Evolutionary conservation across 129 eudicot genomes (phyloP).

Genomic region (Tagetes patula): DNA sequence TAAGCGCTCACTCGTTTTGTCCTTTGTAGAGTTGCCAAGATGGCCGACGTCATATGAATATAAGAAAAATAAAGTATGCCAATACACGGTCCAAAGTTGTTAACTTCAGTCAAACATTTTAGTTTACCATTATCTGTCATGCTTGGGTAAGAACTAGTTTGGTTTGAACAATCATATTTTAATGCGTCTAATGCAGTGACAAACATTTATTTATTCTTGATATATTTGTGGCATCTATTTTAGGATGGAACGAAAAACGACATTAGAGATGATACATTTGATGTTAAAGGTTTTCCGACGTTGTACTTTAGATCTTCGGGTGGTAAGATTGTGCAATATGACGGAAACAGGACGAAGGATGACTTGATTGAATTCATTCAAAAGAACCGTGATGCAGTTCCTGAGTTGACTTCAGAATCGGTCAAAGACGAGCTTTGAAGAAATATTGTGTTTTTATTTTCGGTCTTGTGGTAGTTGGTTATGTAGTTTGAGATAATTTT

Average conservation of each 20-base stretch:
- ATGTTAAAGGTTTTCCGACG: conserved; percentile 78
- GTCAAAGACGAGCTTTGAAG: conserved; percentile 62
- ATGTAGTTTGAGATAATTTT: conserved; percentile 19
- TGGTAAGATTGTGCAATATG: conserved; percentile 54
- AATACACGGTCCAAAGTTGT: too few relatives aligned
- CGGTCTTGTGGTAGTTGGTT: conserved; percentile 20
- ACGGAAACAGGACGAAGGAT: conserved; percentile 77
- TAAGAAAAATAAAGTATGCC: too few relatives aligned
- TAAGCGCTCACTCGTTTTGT: conserved; percentile 34
- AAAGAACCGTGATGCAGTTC: conserved; percentile 48
- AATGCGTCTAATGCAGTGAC: background rate
- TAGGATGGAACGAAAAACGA: conserved; percentile 96
- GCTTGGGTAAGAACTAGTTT: background rate
- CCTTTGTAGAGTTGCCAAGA: background rate
- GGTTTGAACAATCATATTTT: background rate
- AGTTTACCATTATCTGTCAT: background rate
- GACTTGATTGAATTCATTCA: conserved; percentile 65
- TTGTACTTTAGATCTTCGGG: conserved; percentile 65
- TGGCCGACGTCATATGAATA: too few relatives aligned
- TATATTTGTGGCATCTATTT: background rate
- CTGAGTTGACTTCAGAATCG: conserved; percentile 18
- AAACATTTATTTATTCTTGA: background rate
- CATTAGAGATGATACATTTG: conserved; percentile 48
- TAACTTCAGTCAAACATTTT: background rate
- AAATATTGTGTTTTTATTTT: background rate